A percentile compares a stretch with the other conserved stretches of the same genome.
Conservation (phyloP, 2,329 filamentous ascomycete species). For the Penicillium sp. region DNA sequence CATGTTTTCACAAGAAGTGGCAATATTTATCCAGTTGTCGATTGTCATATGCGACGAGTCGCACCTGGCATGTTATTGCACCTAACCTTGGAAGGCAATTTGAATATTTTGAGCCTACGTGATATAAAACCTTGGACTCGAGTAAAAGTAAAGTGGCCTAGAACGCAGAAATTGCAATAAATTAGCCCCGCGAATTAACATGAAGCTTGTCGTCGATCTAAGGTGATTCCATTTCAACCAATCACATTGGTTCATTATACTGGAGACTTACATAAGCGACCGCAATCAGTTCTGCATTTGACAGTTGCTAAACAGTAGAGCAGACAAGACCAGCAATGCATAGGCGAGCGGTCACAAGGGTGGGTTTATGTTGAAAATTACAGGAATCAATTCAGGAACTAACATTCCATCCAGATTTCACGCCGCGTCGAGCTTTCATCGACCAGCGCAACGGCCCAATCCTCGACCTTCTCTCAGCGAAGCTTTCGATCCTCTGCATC, state of each 20-base stretch:
- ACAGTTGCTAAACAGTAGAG: constrained; percentile 13
- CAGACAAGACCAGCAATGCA: constrained; percentile 31
- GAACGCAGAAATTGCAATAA: background rate
- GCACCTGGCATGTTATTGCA: too few relatives aligned
- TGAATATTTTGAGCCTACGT: too few relatives aligned
- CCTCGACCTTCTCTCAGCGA: constrained; percentile 28
- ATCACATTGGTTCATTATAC: background rate
- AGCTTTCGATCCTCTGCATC: constrained; percentile 35
- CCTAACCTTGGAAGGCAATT: too few relatives aligned
- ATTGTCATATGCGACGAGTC: too few relatives aligned
- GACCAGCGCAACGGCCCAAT: constrained; percentile 23
- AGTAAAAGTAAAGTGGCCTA: too few relatives aligned
- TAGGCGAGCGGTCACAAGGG: constrained; percentile 34
- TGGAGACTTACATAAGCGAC: background rate
- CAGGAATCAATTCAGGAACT: background rate
- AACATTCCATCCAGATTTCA: constrained; percentile 30
- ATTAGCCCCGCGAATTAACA: background rate
- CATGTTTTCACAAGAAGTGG: too few relatives aligned
- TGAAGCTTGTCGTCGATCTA: background rate
- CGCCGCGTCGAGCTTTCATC: constrained; percentile 42
- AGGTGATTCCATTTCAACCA: background rate
- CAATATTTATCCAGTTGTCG: too few relatives aligned
- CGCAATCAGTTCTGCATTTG: background rate
- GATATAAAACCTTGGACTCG: too few relatives aligned
- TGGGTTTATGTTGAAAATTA: constrained; percentile 11